These are phyloP conservation scores for Pedinophyceae sp. DNA, from an alignment of 139 green algal species.

Conservation along the genomic window DNA sequence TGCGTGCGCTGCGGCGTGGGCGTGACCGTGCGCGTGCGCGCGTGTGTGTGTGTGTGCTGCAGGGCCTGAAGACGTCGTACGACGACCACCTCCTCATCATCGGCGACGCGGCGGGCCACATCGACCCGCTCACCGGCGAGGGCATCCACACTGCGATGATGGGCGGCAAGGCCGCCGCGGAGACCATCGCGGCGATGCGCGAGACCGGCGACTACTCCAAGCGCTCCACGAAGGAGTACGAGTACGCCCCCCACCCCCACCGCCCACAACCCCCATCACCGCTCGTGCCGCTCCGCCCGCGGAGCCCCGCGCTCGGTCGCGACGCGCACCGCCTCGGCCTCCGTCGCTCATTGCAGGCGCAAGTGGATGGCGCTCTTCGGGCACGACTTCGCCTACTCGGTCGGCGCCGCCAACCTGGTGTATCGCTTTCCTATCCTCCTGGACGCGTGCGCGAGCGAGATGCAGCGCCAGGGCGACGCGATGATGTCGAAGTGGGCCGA, in stretches of 20 bases:
- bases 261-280: too few relatives aligned
- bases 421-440: constrained; percentile 46
- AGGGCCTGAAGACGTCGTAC: constrained; percentile 45
- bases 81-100: constrained; percentile 80
- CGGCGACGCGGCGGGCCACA: constrained; percentile 75
- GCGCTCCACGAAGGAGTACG: constrained; percentile 34
- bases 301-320: too few relatives aligned
- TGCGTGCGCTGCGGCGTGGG: too few relatives aligned
- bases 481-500: constrained; percentile 80
- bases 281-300: too few relatives aligned
- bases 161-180: constrained; percentile 65
- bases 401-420: not conserved
- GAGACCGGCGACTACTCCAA: constrained; percentile 50
- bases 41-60: constrained; percentile 1
- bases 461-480: constrained; percentile 53
- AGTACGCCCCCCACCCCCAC: too few relatives aligned
- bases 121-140: constrained; percentile 76
- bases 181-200: constrained; percentile 55
- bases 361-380: constrained; percentile 30
- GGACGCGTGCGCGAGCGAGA: constrained; percentile 69
- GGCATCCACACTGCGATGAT: constrained; percentile 92
- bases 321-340: not conserved
- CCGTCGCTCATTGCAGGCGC: constrained; percentile 30
- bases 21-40: too few relatives aligned
- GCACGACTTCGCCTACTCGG: constrained; percentile 61